Conservation (phyloP, 2,329 filamentous ascomycete genomes). For the Podosphaera fusca region DNA sequence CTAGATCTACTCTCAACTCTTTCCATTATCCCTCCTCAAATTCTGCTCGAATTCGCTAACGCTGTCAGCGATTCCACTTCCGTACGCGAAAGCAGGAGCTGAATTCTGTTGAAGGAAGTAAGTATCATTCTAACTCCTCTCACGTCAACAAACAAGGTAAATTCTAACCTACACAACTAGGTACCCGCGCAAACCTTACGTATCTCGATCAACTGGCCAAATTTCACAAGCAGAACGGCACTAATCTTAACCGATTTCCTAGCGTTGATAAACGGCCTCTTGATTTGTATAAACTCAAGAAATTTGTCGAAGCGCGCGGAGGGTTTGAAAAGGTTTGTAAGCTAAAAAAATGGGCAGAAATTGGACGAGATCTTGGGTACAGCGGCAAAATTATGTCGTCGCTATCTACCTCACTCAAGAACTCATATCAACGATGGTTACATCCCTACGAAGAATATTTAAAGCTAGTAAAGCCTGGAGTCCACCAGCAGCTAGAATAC, state of each 20-base stretch:
- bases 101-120: slow-evolving; percentile 95
- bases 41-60: slow-evolving; percentile 8
- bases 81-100: slow-evolving; percentile 87
- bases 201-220: slow-evolving; percentile 89
- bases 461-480: slow-evolving; percentile 70
- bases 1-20: not conserved
- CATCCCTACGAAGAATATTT: slow-evolving; percentile 93
- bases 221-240: slow-evolving; percentile 92
- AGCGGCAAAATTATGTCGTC: slow-evolving; percentile 99
- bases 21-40: not conserved
- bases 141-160: slow-evolving; percentile 3
- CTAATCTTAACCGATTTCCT: slow-evolving; percentile 76
- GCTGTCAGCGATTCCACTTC: slow-evolving; percentile 71
- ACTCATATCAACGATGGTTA: slow-evolving; percentile 93
- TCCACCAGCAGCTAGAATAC: slow-evolving; percentile 85
- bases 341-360: slow-evolving; percentile 96
- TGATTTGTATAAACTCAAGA: slow-evolving; percentile 87
- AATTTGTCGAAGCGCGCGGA: slow-evolving; percentile 81
- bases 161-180: slow-evolving; percentile 21
- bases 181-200: slow-evolving; percentile 82
- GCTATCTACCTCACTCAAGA: slow-evolving; percentile 88
- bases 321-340: slow-evolving; percentile 96
- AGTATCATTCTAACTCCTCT: slow-evolving; percentile 16
- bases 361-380: slow-evolving; percentile 86
- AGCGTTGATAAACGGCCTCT: slow-evolving; percentile 95